Percentiles rank a stretch among this genome's conserved stretches.
Conservation (phyloP, 2,329 filamentous ascomycete genomes). For the Acephala macrosclerotiorum region DNA sequence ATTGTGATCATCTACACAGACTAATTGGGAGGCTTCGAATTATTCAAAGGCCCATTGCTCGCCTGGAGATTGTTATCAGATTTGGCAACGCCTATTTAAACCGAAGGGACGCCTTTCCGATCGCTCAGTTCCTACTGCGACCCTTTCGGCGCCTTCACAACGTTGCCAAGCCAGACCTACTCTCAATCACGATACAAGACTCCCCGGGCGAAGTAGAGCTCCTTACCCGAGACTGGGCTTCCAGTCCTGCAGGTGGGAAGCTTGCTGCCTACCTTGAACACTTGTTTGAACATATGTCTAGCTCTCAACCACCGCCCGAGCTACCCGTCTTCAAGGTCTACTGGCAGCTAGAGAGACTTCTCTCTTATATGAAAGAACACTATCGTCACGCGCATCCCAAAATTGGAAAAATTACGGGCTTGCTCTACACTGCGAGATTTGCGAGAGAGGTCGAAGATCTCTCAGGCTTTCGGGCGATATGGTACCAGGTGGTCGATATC, state of each 20-base stretch:
- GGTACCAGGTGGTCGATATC: conserved; percentile 22
- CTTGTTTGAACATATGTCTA: conserved; percentile 24
- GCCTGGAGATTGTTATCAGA: conserved; percentile 20
- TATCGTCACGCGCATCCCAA: conserved; percentile 7
- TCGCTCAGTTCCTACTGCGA: conserved; percentile 17
- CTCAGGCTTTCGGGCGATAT: conserved; percentile 17
- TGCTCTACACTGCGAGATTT: conserved; percentile 25
- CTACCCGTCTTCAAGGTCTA: conserved; percentile 27
- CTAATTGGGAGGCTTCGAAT: conserved; percentile 27
- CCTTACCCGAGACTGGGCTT: conserved; percentile 13
- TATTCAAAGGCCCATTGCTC: conserved; percentile 14
- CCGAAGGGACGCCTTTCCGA: conserved; percentile 12
- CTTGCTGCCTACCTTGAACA: conserved; percentile 15
- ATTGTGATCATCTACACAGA: conserved; percentile 31
- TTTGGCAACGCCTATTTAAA: conserved; percentile 15
- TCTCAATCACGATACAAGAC: conserved; percentile 10
- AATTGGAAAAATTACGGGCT: conserved; percentile 9
- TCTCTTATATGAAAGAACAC: conserved; percentile 26
- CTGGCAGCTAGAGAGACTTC: conserved; percentile 30
- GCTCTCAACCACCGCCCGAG: conserved; percentile 15
- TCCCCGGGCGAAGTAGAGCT: conserved; percentile 15
- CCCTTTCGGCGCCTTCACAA: conserved; percentile 24
- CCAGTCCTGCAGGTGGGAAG: conserved; percentile 9
- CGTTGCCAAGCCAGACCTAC: conserved; percentile 17
- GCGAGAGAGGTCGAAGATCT: conserved; percentile 24